phyloP scores from a whole-genome alignment of 164 flowering plant species.

The Tetrastigma voinierianum region DNA sequence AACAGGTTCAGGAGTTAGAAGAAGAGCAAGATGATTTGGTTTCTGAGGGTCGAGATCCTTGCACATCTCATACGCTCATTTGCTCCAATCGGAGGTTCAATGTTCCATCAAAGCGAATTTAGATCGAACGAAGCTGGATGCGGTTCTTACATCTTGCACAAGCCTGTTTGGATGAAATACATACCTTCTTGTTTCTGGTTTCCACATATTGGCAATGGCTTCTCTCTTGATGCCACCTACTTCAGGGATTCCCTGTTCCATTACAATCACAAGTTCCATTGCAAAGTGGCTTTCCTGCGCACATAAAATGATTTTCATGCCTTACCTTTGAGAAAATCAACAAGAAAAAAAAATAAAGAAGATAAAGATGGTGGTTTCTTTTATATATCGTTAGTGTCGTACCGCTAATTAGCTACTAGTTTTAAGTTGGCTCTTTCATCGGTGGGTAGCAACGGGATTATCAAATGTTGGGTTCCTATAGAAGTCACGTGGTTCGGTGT shows the following conservation, averaged over 20 bases:
- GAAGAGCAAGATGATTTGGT: neutral
- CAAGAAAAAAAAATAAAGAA: too few species aligned
- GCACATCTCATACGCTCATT: conserved; percentile 56
- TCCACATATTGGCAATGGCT: conserved; percentile 30
- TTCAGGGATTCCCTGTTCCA: conserved; percentile 49
- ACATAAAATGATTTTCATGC: neutral
- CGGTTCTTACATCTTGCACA: conserved; percentile 79
- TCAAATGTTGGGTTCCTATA: too few species aligned
- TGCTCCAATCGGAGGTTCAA: conserved; percentile 75
- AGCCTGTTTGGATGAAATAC: conserved; percentile 57
- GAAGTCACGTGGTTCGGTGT: too few species aligned
- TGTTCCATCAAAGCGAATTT: conserved; percentile 70
- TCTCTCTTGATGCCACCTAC: conserved; percentile 41
- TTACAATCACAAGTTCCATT: conserved; percentile 45
- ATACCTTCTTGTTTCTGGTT: conserved; percentile 60
- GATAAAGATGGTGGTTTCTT: too few species aligned
- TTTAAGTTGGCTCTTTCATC: too few species aligned
- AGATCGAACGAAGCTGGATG: conserved; percentile 52
- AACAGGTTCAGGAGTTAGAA: neutral
- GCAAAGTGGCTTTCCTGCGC: conserved; percentile 76
- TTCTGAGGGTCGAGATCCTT: conserved; percentile 9
- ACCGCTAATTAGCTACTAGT: too few species aligned
- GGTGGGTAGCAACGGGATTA: too few species aligned
- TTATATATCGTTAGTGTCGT: too few species aligned
- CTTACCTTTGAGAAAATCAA: too few species aligned